Conservation (phyloP, 805 yeast species). For the Debaryomyces hansenii region DNA sequence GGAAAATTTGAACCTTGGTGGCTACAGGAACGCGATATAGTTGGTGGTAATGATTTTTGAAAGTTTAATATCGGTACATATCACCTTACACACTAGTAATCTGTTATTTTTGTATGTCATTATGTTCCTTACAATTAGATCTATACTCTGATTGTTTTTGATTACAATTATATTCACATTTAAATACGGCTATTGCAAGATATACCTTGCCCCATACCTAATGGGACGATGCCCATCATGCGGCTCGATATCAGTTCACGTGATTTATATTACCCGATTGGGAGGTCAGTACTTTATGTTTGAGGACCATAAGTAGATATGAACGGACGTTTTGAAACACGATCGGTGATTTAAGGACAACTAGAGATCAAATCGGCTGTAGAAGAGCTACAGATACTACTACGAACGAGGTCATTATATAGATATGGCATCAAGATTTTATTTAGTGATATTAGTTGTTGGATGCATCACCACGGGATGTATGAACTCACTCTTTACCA, state of each 20-base stretch:
- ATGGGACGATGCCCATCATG: constrained; percentile 24
- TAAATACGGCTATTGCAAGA: too few species aligned
- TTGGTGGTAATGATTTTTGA: too few species aligned
- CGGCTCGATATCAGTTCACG: constrained; percentile 18
- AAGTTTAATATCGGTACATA: too few species aligned
- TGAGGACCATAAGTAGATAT: neutral
- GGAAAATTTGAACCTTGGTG: too few species aligned
- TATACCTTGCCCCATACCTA: too few species aligned
- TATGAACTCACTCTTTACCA: constrained; percentile 70
- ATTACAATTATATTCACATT: too few species aligned
- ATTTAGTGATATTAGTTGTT: constrained; percentile 4
- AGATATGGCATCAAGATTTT: neutral
- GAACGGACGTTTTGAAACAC: neutral
- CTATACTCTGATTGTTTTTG: too few species aligned
- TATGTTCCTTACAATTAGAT: too few species aligned
- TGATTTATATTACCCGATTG: neutral
- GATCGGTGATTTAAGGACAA: too few species aligned
- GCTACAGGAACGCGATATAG: too few species aligned
- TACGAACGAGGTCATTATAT: neutral
- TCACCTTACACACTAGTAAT: too few species aligned
- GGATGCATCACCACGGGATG: constrained; percentile 72
- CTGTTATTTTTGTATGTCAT: too few species aligned
- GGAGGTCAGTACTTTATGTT: neutral
- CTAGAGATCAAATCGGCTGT: neutral
- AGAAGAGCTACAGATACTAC: neutral